phyloP scores from a whole-genome alignment of 805 yeast genomes.

The Ogataea philodendri region DNA sequence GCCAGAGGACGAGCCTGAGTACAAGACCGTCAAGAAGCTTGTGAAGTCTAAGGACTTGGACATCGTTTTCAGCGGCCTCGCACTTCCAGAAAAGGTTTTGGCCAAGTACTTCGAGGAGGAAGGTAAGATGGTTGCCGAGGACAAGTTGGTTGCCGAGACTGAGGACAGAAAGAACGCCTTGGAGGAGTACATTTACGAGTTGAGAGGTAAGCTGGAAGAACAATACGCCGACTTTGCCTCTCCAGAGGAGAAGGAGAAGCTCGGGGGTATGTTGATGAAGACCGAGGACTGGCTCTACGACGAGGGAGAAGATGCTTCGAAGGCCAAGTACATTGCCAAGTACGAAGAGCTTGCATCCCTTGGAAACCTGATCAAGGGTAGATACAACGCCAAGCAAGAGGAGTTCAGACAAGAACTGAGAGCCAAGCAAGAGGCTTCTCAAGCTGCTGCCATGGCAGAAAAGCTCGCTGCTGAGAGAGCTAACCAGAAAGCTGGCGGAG shows the following conservation, averaged over 20 bases:
- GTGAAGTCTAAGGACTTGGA: slow-evolving; percentile 84
- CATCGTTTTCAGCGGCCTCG: slow-evolving; percentile 59
- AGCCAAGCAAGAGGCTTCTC: slow-evolving; percentile 84
- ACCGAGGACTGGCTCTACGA: slow-evolving; percentile 99
- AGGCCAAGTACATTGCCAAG: slow-evolving; percentile 96
- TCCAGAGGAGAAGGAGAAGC: slow-evolving; percentile 82
- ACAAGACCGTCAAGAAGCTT: slow-evolving; percentile 85
- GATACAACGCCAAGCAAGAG: slow-evolving; percentile 91
- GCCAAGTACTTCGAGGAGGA: slow-evolving; percentile 75
- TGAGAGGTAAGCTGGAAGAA: slow-evolving; percentile 95
- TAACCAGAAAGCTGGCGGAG: slow-evolving; percentile 39
- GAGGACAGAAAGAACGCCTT: slow-evolving; percentile 98
- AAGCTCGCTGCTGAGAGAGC: slow-evolving; percentile 77
- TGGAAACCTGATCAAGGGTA: slow-evolving; percentile 94
- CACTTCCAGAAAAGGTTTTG: slow-evolving; percentile 56
- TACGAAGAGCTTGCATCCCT: slow-evolving; percentile 94
- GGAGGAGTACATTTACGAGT: slow-evolving; percentile 97
- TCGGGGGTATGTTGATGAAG: slow-evolving; percentile 68
- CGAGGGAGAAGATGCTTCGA: slow-evolving; percentile 93
- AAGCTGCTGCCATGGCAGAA: slow-evolving; percentile 79
- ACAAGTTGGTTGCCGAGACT: slow-evolving; percentile 96
- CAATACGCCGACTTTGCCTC: slow-evolving; percentile 84
- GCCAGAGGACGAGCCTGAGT: slow-evolving; percentile 78
- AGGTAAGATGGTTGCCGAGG: slow-evolving; percentile 79
- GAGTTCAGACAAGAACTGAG: slow-evolving; percentile 88